A percentile compares a stretch with the other conserved stretches of the same genome.
phyloP scores from a whole-genome alignment of 1,284 basidiomycete species.

The Stereum hirsutum region DNA sequence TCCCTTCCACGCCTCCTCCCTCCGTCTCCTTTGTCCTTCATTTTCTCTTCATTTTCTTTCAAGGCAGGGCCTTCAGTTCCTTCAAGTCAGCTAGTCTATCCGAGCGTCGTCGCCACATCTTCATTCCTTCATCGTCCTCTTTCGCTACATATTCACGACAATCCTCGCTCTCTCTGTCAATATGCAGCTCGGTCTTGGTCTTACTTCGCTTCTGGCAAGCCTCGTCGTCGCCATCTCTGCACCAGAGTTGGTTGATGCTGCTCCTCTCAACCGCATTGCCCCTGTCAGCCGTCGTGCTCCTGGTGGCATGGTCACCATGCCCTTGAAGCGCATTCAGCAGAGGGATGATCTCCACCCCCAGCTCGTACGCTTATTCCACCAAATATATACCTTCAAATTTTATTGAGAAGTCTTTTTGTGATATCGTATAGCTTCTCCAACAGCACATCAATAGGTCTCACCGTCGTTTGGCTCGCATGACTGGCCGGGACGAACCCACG shows the following conservation, averaged over 20 bases:
- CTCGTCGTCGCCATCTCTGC: constrained; percentile 27
- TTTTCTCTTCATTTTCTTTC: constrained; percentile 10
- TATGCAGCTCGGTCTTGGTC: constrained; percentile 48
- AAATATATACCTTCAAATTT: no score
- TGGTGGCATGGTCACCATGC: constrained; percentile 43
- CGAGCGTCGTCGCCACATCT: constrained; percentile 3
- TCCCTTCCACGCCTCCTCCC: constrained; percentile 7
- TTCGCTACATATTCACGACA: constrained; percentile 18
- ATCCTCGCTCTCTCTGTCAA: no score
- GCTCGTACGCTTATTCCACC: constrained; percentile 41
- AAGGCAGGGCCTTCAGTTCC: constrained; percentile 20
- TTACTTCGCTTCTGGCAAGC: constrained; percentile 45
- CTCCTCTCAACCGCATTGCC: constrained; percentile 24
- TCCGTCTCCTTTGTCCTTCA: constrained; percentile 9
- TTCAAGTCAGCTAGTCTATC: constrained; percentile 13
- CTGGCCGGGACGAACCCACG: constrained; percentile 42
- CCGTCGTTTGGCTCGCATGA: constrained; percentile 63
- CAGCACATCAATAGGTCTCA: constrained; percentile 63
- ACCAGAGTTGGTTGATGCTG: constrained; percentile 31
- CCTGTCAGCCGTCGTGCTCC: no score
- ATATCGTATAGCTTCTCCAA: constrained; percentile 43
- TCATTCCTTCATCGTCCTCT: constrained; percentile 16
- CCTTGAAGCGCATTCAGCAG: constrained; percentile 36
- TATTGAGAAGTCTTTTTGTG: background rate
- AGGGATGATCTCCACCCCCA: constrained; percentile 45